Evolutionary conservation across 257 asterid species (phyloP), one percentile per base, ranked within the genome.

Genomic region (Voacanga thouarsii): DNA sequence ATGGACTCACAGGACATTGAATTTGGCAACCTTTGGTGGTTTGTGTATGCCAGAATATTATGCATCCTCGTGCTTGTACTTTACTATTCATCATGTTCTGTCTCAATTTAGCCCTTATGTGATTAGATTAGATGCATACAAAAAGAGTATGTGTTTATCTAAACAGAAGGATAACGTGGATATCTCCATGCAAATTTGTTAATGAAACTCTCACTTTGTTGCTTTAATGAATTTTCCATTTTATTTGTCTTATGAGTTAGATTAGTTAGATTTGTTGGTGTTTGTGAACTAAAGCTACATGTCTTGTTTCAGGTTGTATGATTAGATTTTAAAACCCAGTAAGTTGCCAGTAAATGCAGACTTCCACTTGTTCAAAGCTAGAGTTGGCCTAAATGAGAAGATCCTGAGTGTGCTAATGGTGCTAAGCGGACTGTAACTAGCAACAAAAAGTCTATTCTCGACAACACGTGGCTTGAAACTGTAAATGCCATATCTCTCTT

Each of bases 351-450:
- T 78, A 61, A 81, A 80, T 87, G 98, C 99, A 1, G 99, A 95
- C 33, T 91, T 95, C 77, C 97, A 93, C 89, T 86, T 95, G 87
- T 95, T 95, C 86, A 92, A 86, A 86, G 89, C 91, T 79, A 97
- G 98, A 74, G 87, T 90, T 80, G 98, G 86, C 99, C 98, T 77
- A 95, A 95, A 83, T 95, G 99, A 98, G 99, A 94, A 87, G 99
- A 94, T 87, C 97, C 96, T 0, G 97, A 93, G 89, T 95, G 98
- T 86, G 96, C 96, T 47, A 87, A 76, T 72, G 99, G 99, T 61
- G 98, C 98, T 85, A 95, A 93, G 83, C 93, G 98, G 99, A 88
- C 96, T 14, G 89, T 88, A 44, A 67, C 79, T 55, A 75, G 90
- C 86, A 84, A 59, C 87, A 83, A 83, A 76, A 95, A 87, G 84